Evolutionary conservation across 208 protist genomes (phyloP).

Genomic region (Porcisia hertigi): DNA sequence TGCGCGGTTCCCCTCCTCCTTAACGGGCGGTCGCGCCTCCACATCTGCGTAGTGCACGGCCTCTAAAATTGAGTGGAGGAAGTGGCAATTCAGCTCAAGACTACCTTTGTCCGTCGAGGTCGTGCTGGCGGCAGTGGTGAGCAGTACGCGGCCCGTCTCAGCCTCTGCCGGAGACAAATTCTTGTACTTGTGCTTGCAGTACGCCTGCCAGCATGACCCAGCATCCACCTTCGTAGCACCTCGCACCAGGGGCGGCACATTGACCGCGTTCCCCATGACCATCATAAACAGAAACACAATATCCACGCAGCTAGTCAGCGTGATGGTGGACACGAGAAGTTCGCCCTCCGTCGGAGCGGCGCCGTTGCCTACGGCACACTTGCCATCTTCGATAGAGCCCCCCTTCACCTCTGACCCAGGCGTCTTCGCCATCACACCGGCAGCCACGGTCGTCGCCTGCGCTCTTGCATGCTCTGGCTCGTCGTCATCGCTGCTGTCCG

Average conservation of each 20-base stretch:
- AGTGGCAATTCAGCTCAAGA: conserved; percentile 58
- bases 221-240: conserved; percentile 88
- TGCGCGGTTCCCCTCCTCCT: conserved; percentile 71
- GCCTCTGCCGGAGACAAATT: conserved; percentile 35
- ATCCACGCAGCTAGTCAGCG: conserved; percentile 74
- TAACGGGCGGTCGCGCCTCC: conserved; percentile 60
- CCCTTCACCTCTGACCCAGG: neutral
- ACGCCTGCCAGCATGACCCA: conserved; percentile 80
- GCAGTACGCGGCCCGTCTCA: conserved; percentile 41
- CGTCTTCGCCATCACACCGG: neutral
- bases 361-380: neutral
- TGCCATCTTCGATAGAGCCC: neutral
- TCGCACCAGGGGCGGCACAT: conserved; percentile 74
- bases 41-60: conserved; percentile 79
- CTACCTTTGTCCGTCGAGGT: conserved; percentile 30
- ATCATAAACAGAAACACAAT: conserved; percentile 87
- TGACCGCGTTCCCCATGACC: conserved; percentile 84
- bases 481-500: conserved; percentile 59
- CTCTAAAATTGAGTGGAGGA: conserved; percentile 67
- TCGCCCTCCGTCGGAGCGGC: conserved; percentile 12
- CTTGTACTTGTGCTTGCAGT: conserved; percentile 85
- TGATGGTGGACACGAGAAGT: conserved; percentile 46
- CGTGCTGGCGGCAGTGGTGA: conserved; percentile 12
- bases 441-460: conserved; percentile 23
- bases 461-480: neutral